phyloP scores from a whole-genome alignment of 352 stramenopile genomes.

The Globisporangium uncinulatum region DNA sequence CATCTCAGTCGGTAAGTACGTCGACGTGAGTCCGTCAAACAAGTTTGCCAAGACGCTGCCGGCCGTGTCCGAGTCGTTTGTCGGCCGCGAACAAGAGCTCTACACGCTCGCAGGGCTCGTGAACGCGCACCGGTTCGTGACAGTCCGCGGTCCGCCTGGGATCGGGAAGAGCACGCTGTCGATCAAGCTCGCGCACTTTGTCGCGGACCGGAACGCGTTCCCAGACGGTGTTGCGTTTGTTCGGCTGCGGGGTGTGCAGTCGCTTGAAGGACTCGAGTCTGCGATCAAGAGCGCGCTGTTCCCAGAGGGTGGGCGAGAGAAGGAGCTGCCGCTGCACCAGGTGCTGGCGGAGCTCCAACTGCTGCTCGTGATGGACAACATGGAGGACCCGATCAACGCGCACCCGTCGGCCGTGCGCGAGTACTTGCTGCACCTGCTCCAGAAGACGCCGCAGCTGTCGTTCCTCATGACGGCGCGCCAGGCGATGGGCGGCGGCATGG shows the following conservation, averaged over 20 bases:
- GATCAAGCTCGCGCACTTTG: slow-evolving; percentile 64
- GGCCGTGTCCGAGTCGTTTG: slow-evolving; percentile 57
- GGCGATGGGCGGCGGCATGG: slow-evolving; percentile 62
- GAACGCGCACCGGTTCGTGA: slow-evolving; percentile 59
- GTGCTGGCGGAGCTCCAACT: slow-evolving; percentile 48
- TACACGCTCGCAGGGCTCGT: slow-evolving; percentile 60
- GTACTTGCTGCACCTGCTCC: slow-evolving; percentile 60
- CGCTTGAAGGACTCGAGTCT: slow-evolving; percentile 65
- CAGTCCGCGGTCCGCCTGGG: slow-evolving; percentile 58
- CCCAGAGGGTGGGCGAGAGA: slow-evolving; percentile 52
- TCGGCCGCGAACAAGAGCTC: slow-evolving; percentile 69
- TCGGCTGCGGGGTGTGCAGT: slow-evolving; percentile 59
- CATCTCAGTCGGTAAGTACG: slow-evolving; percentile 66
- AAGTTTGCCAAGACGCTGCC: slow-evolving; percentile 66
- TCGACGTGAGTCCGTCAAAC: slow-evolving; percentile 68
- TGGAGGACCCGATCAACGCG: slow-evolving; percentile 75
- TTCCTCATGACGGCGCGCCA: slow-evolving; percentile 74
- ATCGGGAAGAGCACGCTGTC: slow-evolving; percentile 79
- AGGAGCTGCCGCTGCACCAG: slow-evolving; percentile 56
- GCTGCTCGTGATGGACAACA: slow-evolving; percentile 77
- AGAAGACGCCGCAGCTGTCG: slow-evolving; percentile 48
- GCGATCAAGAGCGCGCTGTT: slow-evolving; percentile 66
- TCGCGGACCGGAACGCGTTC: slow-evolving; percentile 68
- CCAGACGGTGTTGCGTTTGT: slow-evolving; percentile 72
- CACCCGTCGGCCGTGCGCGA: slow-evolving; percentile 47